Evolutionary conservation across 176 grass and related monocot genomes (phyloP).

Genomic region (Dactylis glomerata): DNA sequence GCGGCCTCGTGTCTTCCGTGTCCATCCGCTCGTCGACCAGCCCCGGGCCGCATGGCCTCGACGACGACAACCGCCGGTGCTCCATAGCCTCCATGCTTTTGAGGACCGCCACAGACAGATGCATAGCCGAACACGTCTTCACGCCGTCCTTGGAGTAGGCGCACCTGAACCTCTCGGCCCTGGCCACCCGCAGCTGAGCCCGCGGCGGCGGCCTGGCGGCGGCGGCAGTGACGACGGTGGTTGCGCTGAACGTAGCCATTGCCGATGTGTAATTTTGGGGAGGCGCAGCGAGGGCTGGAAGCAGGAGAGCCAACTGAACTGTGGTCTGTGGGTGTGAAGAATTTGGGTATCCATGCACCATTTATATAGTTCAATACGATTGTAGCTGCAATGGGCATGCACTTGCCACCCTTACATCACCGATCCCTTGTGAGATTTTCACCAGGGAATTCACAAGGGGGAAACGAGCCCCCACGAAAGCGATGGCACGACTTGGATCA

Average conservation of each 20-base stretch:
- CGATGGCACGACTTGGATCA: background rate
- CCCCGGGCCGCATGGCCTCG: no score
- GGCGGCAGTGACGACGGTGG: no score
- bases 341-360: background rate
- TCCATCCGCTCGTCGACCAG: background rate
- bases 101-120: no score
- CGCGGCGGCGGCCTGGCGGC: no score
- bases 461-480: no score
- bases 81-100: background rate
- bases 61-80: background rate
- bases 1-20: background rate
- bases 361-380: background rate
- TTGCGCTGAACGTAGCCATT: background rate
- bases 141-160: no score
- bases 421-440: background rate
- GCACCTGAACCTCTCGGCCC: no score
- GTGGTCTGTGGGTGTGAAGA: background rate
- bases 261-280: background rate
- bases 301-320: background rate
- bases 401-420: background rate
- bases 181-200: no score
- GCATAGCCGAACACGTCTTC: no score
- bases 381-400: background rate
- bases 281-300: background rate
- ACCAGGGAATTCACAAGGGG: background rate